Percentiles rank a stretch among this genome's conserved stretches.
Evolutionary conservation across 2,329 filamentous ascomycete genomes (phyloP).

Genomic region (Aspergillus fijiensis): DNA sequence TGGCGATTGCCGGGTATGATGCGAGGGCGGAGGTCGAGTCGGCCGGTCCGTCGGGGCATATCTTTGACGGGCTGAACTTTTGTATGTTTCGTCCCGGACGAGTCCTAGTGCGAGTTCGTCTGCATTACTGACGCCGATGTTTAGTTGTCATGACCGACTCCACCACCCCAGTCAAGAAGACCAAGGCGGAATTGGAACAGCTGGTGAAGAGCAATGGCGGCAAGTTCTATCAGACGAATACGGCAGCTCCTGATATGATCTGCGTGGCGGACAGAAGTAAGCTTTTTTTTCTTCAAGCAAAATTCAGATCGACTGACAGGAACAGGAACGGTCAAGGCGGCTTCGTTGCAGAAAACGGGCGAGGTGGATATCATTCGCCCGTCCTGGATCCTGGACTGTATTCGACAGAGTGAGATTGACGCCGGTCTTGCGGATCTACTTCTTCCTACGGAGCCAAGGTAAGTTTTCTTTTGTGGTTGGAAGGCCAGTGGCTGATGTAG

Average conservation of each 20-base stretch:
- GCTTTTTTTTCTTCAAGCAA: neutral
- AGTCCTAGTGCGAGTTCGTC: neutral
- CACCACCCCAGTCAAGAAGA: constrained; percentile 66
- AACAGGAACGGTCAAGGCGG: constrained; percentile 68
- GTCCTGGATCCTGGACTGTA: constrained; percentile 79
- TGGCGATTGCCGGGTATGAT: constrained; percentile 73
- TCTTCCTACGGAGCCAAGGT: constrained; percentile 63
- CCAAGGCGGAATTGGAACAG: constrained; percentile 75
- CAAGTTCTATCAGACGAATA: constrained; percentile 71
- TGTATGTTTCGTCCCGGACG: constrained; percentile 45
- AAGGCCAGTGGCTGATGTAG: constrained; percentile 8
- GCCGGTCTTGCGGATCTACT: constrained; percentile 55
- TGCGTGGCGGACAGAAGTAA: constrained; percentile 74
- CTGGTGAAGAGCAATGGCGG: constrained; percentile 84
- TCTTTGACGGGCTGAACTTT: constrained; percentile 77
- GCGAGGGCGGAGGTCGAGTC: constrained; percentile 52
- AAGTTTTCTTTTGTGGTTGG: constrained; percentile 34
- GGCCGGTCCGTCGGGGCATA: constrained; percentile 56
- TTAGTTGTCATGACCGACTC: constrained; percentile 72
- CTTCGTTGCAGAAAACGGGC: constrained; percentile 73
- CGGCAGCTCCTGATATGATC: constrained; percentile 61
- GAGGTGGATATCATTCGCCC: constrained; percentile 72
- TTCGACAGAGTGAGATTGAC: constrained; percentile 60
- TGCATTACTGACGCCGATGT: constrained; percentile 11
- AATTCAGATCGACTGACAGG: constrained; percentile 13